phyloP scores from a whole-genome alignment of 139 green algal genomes.

The Tetraselmis chui region DNA sequence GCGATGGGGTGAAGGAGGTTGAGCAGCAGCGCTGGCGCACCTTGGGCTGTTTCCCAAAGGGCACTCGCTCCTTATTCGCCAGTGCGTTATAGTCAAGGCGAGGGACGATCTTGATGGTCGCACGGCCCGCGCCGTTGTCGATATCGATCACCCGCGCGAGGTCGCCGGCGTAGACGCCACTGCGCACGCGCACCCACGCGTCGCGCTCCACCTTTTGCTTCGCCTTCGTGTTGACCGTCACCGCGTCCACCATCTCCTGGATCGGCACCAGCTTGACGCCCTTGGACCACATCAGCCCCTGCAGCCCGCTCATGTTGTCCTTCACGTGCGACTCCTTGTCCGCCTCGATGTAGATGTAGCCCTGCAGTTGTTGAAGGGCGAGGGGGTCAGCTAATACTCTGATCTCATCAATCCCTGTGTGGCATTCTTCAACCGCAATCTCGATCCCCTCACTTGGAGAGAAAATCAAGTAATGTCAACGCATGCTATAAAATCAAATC shows the following conservation, averaged over 20 bases:
- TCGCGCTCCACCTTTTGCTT: constrained; percentile 38
- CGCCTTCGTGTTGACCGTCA: constrained; percentile 59
- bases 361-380: too few species aligned
- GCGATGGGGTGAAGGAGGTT: too few species aligned
- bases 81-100: constrained; percentile 13
- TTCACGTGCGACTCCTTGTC: constrained; percentile 82
- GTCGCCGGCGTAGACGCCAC: constrained; percentile 87
- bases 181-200: constrained; percentile 75
- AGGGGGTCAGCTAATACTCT: too few species aligned
- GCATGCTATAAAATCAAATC: too few species aligned
- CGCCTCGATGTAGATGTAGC: constrained; percentile 93
- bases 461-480: too few species aligned
- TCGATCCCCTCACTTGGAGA: too few species aligned
- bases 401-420: too few species aligned
- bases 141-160: constrained; percentile 85
- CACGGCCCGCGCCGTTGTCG: constrained; percentile 40
- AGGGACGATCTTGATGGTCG: constrained; percentile 30
- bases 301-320: constrained; percentile 76
- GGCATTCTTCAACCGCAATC: too few species aligned
- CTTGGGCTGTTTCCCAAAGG: constrained; percentile 51
- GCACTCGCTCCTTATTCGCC: constrained; percentile 9
- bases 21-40: too few species aligned
- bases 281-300: constrained; percentile 39
- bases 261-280: constrained; percentile 69
- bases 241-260: constrained; percentile 83